Base-by-base conservation (phyloP, 2,329 filamentous ascomycete genomes). In the Graphiopsis chlorocephala region DNA sequence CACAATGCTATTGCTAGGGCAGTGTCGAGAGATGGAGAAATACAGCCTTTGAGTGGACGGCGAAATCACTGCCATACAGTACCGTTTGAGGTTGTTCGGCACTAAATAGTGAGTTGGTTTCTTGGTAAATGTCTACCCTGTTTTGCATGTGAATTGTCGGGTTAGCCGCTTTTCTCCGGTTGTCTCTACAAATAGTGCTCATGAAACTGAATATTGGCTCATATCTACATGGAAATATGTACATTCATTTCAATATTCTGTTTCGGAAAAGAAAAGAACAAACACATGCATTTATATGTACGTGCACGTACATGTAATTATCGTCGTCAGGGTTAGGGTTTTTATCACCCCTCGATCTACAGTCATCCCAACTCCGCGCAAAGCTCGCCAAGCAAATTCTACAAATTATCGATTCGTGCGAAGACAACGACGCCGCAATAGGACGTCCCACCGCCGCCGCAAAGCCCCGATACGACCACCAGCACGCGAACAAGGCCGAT, bases 1-100 rank as follows among this genome's bases (percentile, higher is more conserved):
- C 42, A 67, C 35, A 59, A 10, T 5, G 23, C 68, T 2, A 25
- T 61, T 17, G 65, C 68, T 1, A 64, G 66, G 55, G 71, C 73
- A 3, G 69, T 47, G 7, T 65, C 67, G 11, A 33, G 14, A 2
- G 31, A 47, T 23, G 71, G 69, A 1, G 31, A 59, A n/a, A 15
- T 53, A 35, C 73, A 74, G 61, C 69, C 72, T 3, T 53, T 73
- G 35, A 23, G 15, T 8, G 72, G 69, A 8, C 56, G 64, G 38
- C 58, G 72, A 15, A 74, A 73, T 52, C 69, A 73, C 38, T 69
- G 69, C 23, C 73, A 73, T 65, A 52, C 59, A 4, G 60, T 74
- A 15, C 28, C 58, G 2, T 52, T 74, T 17, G 53, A 64, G 25
- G 38, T 45, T 17, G 11, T 47, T 31, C 38, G n/a, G 38, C 10